Base-by-base conservation (phyloP, 139 green algal species). In the Protoeuglena noctilucae region DNA sequence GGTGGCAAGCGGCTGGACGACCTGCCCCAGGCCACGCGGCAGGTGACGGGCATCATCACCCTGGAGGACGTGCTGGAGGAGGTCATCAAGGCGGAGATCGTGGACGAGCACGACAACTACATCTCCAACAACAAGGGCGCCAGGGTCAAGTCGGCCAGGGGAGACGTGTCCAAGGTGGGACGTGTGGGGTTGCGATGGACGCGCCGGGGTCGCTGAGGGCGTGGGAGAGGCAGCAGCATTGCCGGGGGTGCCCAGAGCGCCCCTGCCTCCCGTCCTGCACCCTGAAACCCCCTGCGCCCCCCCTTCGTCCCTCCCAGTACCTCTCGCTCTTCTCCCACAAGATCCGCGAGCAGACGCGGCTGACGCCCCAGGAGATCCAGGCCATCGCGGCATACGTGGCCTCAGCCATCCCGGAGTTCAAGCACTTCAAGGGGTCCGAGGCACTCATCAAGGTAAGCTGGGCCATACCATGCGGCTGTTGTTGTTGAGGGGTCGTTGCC, bases 11-110 rank as follows among this genome's bases (percentile, higher is more conserved):
- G 29, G 16, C 21, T 41, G 3, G 51, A 57, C 5, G 58, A 46
- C 22, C 25, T 41, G 31, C 9, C 18, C 48, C 5, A n/a, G 4
- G 5, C 7, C 2, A 5, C n/a, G 18, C 1, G 1, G 18, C 39
- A 50, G 29, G 56, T 69, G 28, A 63, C 52, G 2, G 77, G 77
- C 23, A 67, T 86, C 34, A 81, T 86, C 65, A 84, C 77, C 17
- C 60, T 86, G 9, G 66, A 72, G 30, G 76, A 84, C 53, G 76
- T 84, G 4, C 58, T 84, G 4, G 76, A 84, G 40, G 68, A 72
- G 47, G 28, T 84, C 19, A 63, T 73, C 17, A 41, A 65, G 49
- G 56, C 58, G 28, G 73, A 85, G 64, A 82, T 85, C 50, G 23
- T 76, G 39, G 76, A 85, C 53, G 76, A 82, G 55, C 76, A 58